Base-by-base conservation (phyloP, 1,139 yeast genomes). In the Kluyveromyces sp. region DNA sequence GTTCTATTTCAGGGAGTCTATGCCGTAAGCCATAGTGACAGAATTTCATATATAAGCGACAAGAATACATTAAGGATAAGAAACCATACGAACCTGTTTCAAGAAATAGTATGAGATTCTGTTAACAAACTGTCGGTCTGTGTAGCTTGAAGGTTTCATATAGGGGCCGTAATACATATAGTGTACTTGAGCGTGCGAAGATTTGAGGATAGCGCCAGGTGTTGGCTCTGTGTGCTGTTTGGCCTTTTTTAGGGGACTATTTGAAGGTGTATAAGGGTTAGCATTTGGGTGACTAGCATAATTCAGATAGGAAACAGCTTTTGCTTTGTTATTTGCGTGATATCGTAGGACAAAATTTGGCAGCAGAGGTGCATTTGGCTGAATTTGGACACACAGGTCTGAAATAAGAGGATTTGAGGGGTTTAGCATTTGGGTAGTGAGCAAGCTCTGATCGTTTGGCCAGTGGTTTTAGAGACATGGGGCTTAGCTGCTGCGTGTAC, bases 401-500 rank as follows among this genome's bases (percentile, higher is more conserved):
- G 26, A 22, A 22, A 22, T 22, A 6, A 22, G 26, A n/a, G n/a
- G n/a, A n/a, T n/a, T n/a, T n/a, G n/a, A n/a, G n/a, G n/a, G n/a
- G n/a, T n/a, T n/a, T n/a, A n/a, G n/a, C n/a, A n/a, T n/a, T n/a
- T n/a, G n/a, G n/a, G n/a, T n/a, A n/a, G n/a, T n/a, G n/a, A n/a
- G n/a, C n/a, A 26, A 26, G 12, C 12, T 26, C 12, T 26, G 29
- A 2, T n/a, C 13, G 19, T 8, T 15, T 32, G 6, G 15, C 17
- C 9, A 32, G 34, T 32, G 34, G 20, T n/a, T 12, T 3, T 25
- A 35, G 30, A 9, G 29, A 8, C 32, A 41, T 42, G 45, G 45
- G 42, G n/a, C 34, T 42, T 16, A 41, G 45, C 30, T 42, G 36
- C 36, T 42, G 42, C 20, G 42, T 42, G 19, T 42, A 42, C 32